These are phyloP conservation scores for Neurospora sp. DNA, from an alignment of 495 filamentous ascomycete genomes.

Conservation along the genomic window DNA sequence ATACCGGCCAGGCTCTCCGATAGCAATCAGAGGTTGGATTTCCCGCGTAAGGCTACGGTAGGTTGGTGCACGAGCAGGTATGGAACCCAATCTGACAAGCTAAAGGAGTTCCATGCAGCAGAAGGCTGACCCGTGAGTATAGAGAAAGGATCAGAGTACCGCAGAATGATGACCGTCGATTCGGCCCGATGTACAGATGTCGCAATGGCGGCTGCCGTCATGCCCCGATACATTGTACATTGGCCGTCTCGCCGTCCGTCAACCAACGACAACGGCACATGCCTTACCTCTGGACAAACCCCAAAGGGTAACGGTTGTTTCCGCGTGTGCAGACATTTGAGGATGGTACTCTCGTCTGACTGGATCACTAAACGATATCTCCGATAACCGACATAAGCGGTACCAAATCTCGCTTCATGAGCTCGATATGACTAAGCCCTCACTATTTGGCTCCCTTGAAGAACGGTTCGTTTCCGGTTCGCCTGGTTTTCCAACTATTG, in stretches of 20 bases:
- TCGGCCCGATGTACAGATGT: background rate
- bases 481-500: background rate
- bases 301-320: background rate
- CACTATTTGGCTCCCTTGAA: background rate
- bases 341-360: background rate
- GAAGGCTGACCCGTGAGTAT: background rate
- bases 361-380: background rate
- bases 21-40: background rate
- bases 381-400: background rate
- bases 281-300: background rate
- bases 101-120: background rate
- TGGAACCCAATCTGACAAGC: background rate
- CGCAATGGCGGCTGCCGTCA: background rate
- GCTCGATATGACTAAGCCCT: background rate
- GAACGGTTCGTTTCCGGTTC: background rate
- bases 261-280: background rate
- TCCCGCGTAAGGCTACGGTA: background rate
- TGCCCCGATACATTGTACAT: background rate
- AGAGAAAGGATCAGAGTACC: background rate
- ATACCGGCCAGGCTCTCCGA: background rate
- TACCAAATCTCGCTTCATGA: background rate
- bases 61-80: background rate
- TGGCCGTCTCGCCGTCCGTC: background rate
- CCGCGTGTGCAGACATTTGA: background rate
- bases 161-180: background rate